Conservation (phyloP, 305 asterid genomes). For the Euphrasia arctica region DNA sequence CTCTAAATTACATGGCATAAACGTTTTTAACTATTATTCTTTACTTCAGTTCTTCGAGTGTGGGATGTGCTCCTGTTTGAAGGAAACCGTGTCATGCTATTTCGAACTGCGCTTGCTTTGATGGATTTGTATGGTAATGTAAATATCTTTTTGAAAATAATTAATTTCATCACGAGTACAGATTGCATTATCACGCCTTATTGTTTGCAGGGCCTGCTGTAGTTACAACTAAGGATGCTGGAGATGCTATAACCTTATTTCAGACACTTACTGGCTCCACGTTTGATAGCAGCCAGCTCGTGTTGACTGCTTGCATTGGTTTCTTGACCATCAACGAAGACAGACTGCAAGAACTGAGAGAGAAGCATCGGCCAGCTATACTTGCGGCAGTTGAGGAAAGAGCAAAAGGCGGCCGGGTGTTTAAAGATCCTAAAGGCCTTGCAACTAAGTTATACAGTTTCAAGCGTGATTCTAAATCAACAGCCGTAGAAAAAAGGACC, state of each 20-base stretch:
- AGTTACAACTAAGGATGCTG: constrained; percentile 81
- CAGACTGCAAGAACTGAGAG: constrained; percentile 58
- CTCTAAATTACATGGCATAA: too few relatives aligned
- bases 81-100: constrained; percentile 92
- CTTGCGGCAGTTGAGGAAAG: constrained; percentile 61
- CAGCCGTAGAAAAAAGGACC: constrained; percentile 41
- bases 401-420: constrained; percentile 41
- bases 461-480: constrained; percentile 58
- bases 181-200: constrained; percentile 22
- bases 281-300: constrained; percentile 8
- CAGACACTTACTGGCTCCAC: not conserved
- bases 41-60: constrained; percentile 69
- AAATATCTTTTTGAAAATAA: not conserved
- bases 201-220: constrained; percentile 71
- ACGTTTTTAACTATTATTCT: constrained; percentile 20
- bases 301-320: constrained; percentile 23
- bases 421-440: constrained; percentile 70
- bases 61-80: constrained; percentile 94
- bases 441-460: constrained; percentile 82
- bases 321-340: constrained; percentile 67
- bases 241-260: constrained; percentile 54
- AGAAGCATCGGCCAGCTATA: constrained; percentile 73
- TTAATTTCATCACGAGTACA: constrained; percentile 11
- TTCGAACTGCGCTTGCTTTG: constrained; percentile 84
- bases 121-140: constrained; percentile 85